phyloP scores from a whole-genome alignment of 2,329 filamentous ascomycete genomes.

The Thielaviopsis euricoi region DNA sequence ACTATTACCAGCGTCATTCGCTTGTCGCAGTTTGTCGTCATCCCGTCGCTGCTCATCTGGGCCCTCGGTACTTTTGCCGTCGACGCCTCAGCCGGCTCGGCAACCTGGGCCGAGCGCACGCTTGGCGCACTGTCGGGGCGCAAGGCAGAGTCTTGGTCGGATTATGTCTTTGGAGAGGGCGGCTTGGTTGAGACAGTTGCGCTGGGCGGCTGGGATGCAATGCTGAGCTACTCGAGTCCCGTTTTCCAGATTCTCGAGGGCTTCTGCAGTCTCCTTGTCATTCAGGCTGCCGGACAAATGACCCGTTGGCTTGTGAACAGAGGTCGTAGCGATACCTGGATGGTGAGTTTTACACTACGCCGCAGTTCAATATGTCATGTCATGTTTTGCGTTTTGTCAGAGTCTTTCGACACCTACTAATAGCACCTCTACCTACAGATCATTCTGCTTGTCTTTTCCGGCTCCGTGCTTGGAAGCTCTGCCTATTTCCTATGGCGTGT shows the following conservation, averaged over 20 bases:
- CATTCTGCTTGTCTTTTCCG: slow-evolving; percentile 69
- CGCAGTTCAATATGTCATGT: background rate
- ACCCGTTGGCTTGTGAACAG: slow-evolving; percentile 89
- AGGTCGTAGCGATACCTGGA: slow-evolving; percentile 88
- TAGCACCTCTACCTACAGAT: slow-evolving; percentile 41
- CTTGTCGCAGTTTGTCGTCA: slow-evolving; percentile 69
- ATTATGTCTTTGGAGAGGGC: slow-evolving; percentile 79
- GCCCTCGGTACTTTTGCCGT: slow-evolving; percentile 88
- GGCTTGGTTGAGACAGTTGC: slow-evolving; percentile 66
- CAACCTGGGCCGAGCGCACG: slow-evolving; percentile 69
- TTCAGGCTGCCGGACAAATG: slow-evolving; percentile 87
- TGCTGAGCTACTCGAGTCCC: slow-evolving; percentile 78
- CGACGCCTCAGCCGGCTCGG: slow-evolving; percentile 46
- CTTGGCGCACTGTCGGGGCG: slow-evolving; percentile 49
- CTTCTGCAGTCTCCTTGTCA: slow-evolving; percentile 90
- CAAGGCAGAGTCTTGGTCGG: slow-evolving; percentile 48
- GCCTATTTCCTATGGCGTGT: slow-evolving; percentile 95
- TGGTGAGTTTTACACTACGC: slow-evolving; percentile 43
- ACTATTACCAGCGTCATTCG: slow-evolving; percentile 52
- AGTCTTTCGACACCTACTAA: slow-evolving; percentile 19
- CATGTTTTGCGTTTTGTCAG: background rate
- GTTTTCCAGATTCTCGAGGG: slow-evolving; percentile 90
- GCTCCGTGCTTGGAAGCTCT: slow-evolving; percentile 81
- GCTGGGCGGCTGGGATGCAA: slow-evolving; percentile 76
- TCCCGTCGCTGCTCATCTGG: slow-evolving; percentile 83